Evolutionary conservation across 2,329 filamentous ascomycete species (phyloP).

Genomic region (Emergomyces africanus): DNA sequence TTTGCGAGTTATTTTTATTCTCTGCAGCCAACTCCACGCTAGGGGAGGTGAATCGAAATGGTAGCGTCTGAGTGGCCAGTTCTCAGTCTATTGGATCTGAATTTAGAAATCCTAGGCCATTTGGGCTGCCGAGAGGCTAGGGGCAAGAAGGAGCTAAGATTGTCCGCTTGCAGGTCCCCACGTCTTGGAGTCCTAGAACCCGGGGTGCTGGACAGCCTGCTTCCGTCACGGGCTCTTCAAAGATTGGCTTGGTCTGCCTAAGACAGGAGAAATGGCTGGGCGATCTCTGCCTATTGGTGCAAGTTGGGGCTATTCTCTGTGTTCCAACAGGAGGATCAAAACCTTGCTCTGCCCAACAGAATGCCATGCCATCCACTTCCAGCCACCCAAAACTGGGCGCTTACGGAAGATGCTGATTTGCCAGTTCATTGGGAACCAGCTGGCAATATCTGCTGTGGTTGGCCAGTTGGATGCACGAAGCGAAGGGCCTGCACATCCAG

Average conservation of each 20-base stretch:
- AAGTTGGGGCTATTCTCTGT: background rate
- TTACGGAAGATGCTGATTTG: background rate
- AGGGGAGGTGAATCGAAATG: background rate
- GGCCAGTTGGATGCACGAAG: no score
- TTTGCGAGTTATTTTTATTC: slow-evolving; percentile 1
- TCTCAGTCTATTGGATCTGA: background rate
- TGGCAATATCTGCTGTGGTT: background rate
- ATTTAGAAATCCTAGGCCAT: background rate
- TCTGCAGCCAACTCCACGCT: slow-evolving; percentile 1
- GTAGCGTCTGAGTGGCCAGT: background rate
- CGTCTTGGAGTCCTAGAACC: background rate
- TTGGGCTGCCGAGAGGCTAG: background rate
- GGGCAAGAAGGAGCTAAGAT: background rate
- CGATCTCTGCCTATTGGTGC: background rate
- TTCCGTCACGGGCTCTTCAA: background rate
- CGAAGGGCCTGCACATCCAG: background rate
- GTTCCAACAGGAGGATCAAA: background rate
- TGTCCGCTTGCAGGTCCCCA: background rate
- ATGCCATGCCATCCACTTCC: background rate
- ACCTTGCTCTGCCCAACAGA: background rate
- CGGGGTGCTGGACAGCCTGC: background rate
- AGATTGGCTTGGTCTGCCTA: background rate
- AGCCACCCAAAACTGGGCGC: background rate
- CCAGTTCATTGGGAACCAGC: background rate
- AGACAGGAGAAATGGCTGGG: background rate